A percentile compares a stretch with the other conserved stretches of the same genome.
These are phyloP conservation scores for Sphagnurus paluster DNA, from an alignment of 1,284 basidiomycete species.

Conservation along the genomic window DNA sequence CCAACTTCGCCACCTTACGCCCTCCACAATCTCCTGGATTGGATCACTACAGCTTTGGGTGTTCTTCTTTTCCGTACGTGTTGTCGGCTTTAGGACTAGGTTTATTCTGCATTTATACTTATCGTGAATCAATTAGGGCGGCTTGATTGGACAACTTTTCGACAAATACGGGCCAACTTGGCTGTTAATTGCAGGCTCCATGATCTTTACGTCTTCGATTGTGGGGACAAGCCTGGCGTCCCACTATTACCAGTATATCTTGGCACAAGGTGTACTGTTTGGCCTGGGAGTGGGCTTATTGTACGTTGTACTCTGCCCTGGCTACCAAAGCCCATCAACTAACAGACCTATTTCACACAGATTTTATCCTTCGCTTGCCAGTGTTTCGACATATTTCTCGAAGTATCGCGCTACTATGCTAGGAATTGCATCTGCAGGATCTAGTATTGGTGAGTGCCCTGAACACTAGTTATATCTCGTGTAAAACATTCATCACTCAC, in stretches of 20 bases:
- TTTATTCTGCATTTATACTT: constrained; percentile 5
- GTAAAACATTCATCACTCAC: constrained; percentile 18
- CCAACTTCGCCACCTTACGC: constrained; percentile 37
- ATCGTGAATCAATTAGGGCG: constrained; percentile 38
- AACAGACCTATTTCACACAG: constrained; percentile 32
- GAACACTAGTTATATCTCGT: constrained; percentile 13
- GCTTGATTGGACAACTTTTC: constrained; percentile 48
- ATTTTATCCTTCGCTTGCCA: constrained; percentile 56
- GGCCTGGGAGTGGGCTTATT: constrained; percentile 60
- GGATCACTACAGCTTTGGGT: constrained; percentile 51
- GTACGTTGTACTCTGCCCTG: constrained; percentile 27
- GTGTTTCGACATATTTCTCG: constrained; percentile 55
- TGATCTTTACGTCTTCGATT: constrained; percentile 43
- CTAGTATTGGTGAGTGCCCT: constrained; percentile 46
- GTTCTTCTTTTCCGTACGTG: constrained; percentile 50
- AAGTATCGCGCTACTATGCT: constrained; percentile 60
- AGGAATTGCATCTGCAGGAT: constrained; percentile 53
- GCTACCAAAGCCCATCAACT: background rate
- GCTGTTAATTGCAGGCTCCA: constrained; percentile 44
- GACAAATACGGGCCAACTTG: constrained; percentile 52
- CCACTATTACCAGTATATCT: constrained; percentile 57
- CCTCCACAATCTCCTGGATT: constrained; percentile 53
- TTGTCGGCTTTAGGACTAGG: background rate
- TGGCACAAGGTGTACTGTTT: constrained; percentile 60
- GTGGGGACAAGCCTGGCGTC: constrained; percentile 56